Percentiles rank a stretch among this genome's conserved stretches.
Evolutionary conservation across 805 yeast species (phyloP).

Genomic region (Spathaspora gorwiae): DNA sequence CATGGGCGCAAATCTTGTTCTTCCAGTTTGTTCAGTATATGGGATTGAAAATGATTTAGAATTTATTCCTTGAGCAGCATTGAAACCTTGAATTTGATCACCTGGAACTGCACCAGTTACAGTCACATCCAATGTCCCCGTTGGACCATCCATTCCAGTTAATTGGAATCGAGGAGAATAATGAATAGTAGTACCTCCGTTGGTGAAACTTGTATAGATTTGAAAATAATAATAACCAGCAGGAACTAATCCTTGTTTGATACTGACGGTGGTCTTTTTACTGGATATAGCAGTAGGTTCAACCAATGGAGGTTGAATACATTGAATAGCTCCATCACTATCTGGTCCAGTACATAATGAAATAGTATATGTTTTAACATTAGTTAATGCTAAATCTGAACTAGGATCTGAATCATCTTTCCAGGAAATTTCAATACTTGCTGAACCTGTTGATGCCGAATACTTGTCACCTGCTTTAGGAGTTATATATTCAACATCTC

Average conservation of each 20-base stretch:
- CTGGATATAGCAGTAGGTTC: conserved; percentile 12
- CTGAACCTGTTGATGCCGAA: conserved; percentile 35
- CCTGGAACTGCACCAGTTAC: conserved; percentile 38
- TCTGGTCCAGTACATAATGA: conserved; percentile 68
- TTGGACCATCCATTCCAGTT: conserved; percentile 67
- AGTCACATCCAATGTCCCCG: conserved; percentile 40
- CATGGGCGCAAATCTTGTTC: conserved; percentile 84
- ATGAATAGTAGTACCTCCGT: conserved; percentile 50
- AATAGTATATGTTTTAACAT: conserved; percentile 46
- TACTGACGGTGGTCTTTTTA: conserved; percentile 35
- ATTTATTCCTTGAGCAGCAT: conserved; percentile 17
- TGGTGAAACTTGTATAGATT: conserved; percentile 44
- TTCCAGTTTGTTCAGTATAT: conserved; percentile 76
- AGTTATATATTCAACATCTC: conserved; percentile 43
- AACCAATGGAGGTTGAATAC: conserved; percentile 28
- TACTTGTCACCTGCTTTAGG: conserved; percentile 40
- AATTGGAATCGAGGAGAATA: conserved; percentile 65
- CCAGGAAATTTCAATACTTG: conserved; percentile 32
- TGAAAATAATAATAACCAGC: conserved; percentile 75
- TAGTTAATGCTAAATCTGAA: conserved; percentile 23
- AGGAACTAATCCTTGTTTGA: conserved; percentile 45
- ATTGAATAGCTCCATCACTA: conserved; percentile 30
- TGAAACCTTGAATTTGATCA: conserved; percentile 34
- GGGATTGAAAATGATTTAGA: conserved; percentile 58
- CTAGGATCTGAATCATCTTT: conserved; percentile 51